phyloP scores from a whole-genome alignment of 208 protist species.

The Crithidia mellificae region DNA sequence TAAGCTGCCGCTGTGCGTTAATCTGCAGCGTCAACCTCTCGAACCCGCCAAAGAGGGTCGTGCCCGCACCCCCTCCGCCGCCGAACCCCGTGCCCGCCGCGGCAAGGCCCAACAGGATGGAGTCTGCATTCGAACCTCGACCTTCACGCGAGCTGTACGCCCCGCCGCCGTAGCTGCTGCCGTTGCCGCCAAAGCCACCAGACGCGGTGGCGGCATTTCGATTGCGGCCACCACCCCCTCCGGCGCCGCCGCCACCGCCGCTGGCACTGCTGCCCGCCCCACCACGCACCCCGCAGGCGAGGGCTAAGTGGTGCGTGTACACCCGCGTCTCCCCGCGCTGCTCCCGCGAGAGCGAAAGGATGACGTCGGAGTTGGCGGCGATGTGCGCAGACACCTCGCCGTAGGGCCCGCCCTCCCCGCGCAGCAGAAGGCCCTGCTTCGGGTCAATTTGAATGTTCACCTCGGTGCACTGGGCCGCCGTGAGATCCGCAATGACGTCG shows the following conservation, averaged over 20 bases:
- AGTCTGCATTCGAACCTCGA: conserved; percentile 40
- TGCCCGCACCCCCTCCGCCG: no score
- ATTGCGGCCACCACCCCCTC: no score
- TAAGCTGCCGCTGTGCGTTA: conserved; percentile 68
- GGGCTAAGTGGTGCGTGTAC: conserved; percentile 62
- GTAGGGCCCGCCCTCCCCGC: conserved; percentile 56
- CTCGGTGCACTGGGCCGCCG: conserved; percentile 59
- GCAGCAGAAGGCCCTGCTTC: conserved; percentile 47
- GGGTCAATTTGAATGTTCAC: conserved; percentile 42
- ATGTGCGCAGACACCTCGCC: conserved; percentile 57
- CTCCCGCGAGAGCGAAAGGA: conserved; percentile 38
- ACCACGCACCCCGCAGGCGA: conserved; percentile 56
- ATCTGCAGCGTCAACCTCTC: conserved; percentile 78
- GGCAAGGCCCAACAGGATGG: conserved; percentile 27
- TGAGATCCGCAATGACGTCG: conserved; percentile 63
- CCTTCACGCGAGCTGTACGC: conserved; percentile 45
- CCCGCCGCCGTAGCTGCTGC: not conserved
- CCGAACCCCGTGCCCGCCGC: conserved; percentile 17
- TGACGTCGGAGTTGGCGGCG: conserved; percentile 38
- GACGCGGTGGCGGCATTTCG: not conserved
- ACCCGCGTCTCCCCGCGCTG: conserved; percentile 49
- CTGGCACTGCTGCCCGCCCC: conserved; percentile 8
- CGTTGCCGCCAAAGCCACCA: not conserved
- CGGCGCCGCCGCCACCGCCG: not conserved
- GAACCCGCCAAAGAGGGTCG: conserved; percentile 50